A percentile compares a stretch with the other conserved stretches of the same genome.
Conservation (phyloP, 352 stramenopile species). For the Phytophthora syringae region DNA sequence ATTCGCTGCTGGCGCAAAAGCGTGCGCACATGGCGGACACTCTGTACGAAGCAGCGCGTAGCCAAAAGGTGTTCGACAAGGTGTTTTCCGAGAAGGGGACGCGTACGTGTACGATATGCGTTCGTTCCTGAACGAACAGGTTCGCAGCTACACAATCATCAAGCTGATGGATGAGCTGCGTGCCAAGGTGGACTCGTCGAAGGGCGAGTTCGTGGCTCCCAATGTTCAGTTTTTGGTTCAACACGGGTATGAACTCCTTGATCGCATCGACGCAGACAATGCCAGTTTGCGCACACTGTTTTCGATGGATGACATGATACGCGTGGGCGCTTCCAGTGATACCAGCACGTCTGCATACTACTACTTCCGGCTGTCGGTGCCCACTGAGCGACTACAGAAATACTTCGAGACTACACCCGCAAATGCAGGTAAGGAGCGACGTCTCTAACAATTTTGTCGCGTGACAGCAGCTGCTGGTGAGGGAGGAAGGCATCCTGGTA, state of each 20-base stretch:
- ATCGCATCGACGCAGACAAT: constrained; percentile 80
- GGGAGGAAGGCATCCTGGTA: not conserved
- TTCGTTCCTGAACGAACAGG: constrained; percentile 55
- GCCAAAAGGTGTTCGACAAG: constrained; percentile 58
- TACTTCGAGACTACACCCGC: constrained; percentile 65
- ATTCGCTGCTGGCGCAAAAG: constrained; percentile 75
- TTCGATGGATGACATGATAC: constrained; percentile 86
- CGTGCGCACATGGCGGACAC: constrained; percentile 70
- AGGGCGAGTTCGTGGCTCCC: constrained; percentile 45
- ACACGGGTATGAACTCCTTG: constrained; percentile 79
- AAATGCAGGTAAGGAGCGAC: constrained; percentile 41
- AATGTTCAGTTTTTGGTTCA: constrained; percentile 75
- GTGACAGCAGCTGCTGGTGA: not conserved
- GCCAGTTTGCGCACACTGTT: constrained; percentile 71
- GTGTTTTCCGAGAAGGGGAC: constrained; percentile 55
- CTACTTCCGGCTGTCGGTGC: constrained; percentile 63
- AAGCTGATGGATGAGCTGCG: constrained; percentile 67
- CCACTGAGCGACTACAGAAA: constrained; percentile 50
- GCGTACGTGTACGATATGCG: constrained; percentile 74
- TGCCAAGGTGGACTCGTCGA: constrained; percentile 46
- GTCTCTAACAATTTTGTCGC: constrained; percentile 22
- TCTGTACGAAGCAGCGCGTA: constrained; percentile 60
- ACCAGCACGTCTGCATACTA: constrained; percentile 46
- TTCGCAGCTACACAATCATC: constrained; percentile 70
- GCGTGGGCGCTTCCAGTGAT: constrained; percentile 40